A percentile compares a stretch with the other conserved stretches of the same genome.
These are phyloP conservation scores for Citrullus mucosospermus DNA, from an alignment of 306 rosid species.

Conservation along the genomic window DNA sequence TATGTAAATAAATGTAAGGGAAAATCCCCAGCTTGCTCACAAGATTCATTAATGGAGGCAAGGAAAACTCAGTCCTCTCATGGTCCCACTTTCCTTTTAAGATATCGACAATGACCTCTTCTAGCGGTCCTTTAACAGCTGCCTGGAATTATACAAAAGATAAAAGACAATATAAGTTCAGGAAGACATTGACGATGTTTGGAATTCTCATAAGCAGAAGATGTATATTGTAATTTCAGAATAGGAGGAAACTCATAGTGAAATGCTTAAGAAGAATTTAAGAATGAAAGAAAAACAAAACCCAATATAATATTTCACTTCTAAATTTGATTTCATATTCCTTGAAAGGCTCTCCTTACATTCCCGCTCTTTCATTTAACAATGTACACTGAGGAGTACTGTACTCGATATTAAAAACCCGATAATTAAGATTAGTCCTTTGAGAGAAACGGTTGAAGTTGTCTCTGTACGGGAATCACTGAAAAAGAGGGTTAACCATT, in stretches of 20 bases:
- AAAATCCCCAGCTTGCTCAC: conserved; percentile 34
- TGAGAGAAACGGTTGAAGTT: neutral
- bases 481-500: neutral
- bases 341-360: neutral
- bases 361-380: neutral
- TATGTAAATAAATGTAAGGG: conserved; percentile 7
- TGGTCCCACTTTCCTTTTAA: conserved; percentile 83
- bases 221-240: neutral
- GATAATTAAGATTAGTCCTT: neutral
- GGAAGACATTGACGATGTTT: neutral
- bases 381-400: neutral
- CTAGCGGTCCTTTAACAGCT: conserved; percentile 30
- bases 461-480: neutral
- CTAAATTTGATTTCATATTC: neutral
- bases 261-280: neutral
- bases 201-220: neutral
- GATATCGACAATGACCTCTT: conserved; percentile 46
- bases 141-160: conserved; percentile 25
- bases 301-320: neutral
- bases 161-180: neutral
- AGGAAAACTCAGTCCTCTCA: conserved; percentile 63
- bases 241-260: neutral
- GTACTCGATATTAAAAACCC: neutral
- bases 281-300: neutral
- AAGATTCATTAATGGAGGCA: conserved; percentile 94